Conservation (phyloP, 805 yeast species). For the Candida morakotiae region DNA sequence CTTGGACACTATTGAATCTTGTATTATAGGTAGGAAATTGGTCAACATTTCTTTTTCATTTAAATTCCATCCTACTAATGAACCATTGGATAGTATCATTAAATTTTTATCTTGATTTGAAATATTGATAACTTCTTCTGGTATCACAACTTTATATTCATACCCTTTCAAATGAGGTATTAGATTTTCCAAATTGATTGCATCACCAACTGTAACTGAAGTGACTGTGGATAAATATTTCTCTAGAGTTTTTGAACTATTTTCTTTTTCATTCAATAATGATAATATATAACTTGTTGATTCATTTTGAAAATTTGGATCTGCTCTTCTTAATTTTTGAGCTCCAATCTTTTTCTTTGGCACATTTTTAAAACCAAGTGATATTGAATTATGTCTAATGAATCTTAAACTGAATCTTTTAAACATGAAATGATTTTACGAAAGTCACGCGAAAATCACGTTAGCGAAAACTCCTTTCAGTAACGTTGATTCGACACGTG, state of each 20-base stretch:
- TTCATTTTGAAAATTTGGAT: constrained; percentile 18
- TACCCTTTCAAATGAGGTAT: constrained; percentile 19
- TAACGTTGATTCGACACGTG: not conserved
- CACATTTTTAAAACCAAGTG: not conserved
- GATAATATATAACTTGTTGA: constrained; percentile 21
- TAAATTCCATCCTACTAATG: constrained; percentile 82
- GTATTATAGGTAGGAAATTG: constrained; percentile 50
- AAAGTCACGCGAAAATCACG: not conserved
- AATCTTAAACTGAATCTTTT: no score
- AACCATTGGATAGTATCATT: constrained; percentile 70
- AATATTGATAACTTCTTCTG: constrained; percentile 65
- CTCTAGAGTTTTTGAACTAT: constrained; percentile 18
- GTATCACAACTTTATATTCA: constrained; percentile 35
- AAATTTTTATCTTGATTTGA: constrained; percentile 44
- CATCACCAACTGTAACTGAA: constrained; percentile 69
- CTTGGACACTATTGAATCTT: constrained; percentile 31
- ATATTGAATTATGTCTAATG: no score
- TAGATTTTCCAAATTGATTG: constrained; percentile 54
- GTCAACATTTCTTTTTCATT: constrained; percentile 48
- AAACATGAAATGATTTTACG: no score
- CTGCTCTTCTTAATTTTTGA: constrained; percentile 23
- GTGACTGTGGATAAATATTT: constrained; percentile 49
- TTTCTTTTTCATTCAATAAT: constrained; percentile 17
- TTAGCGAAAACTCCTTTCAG: not conserved
- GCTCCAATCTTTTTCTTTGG: constrained; percentile 11